These are phyloP conservation scores for Peniophora sp. DNA, from an alignment of 1,284 basidiomycete species.

Conservation along the genomic window DNA sequence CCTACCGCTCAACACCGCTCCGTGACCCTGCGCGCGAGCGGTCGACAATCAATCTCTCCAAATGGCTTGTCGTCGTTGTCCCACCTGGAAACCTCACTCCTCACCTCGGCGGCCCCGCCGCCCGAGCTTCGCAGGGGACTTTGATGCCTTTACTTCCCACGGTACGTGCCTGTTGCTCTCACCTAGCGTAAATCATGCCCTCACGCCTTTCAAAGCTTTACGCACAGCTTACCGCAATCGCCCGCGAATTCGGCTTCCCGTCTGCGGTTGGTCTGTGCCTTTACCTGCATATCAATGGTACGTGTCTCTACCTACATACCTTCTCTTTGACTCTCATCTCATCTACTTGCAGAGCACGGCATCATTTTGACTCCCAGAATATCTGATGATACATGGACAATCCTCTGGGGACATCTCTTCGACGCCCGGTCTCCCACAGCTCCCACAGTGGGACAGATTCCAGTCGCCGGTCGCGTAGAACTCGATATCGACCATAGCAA, in stretches of 20 bases:
- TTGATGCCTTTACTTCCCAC: conserved; percentile 71
- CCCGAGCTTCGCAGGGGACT: conserved; percentile 58
- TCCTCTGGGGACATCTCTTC: conserved; percentile 60
- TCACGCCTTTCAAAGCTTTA: conserved; percentile 43
- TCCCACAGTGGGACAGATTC: conserved; percentile 26
- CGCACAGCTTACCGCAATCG: conserved; percentile 66
- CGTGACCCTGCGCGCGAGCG: conserved; percentile 45
- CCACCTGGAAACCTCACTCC: conserved; percentile 47
- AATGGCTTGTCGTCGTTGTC: conserved; percentile 59
- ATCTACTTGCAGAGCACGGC: no score
- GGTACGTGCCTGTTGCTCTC: conserved; percentile 32
- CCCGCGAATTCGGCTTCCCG: conserved; percentile 73
- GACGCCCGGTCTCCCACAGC: conserved; percentile 34
- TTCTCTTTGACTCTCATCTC: no score
- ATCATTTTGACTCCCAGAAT: conserved; percentile 56
- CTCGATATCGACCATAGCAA: conserved; percentile 69
- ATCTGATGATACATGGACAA: conserved; percentile 69
- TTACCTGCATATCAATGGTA: conserved; percentile 41
- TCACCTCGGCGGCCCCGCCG: conserved; percentile 47
- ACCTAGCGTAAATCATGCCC: neutral
- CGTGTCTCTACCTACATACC: no score
- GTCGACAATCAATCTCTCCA: conserved; percentile 33
- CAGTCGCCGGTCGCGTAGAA: conserved; percentile 65
- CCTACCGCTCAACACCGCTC: conserved; percentile 47
- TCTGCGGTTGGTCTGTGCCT: conserved; percentile 66